Evolutionary conservation across 805 yeast genomes (phyloP), one percentile per base, ranked within the genome.

Genomic region (Saccharomycopsis olivae): DNA sequence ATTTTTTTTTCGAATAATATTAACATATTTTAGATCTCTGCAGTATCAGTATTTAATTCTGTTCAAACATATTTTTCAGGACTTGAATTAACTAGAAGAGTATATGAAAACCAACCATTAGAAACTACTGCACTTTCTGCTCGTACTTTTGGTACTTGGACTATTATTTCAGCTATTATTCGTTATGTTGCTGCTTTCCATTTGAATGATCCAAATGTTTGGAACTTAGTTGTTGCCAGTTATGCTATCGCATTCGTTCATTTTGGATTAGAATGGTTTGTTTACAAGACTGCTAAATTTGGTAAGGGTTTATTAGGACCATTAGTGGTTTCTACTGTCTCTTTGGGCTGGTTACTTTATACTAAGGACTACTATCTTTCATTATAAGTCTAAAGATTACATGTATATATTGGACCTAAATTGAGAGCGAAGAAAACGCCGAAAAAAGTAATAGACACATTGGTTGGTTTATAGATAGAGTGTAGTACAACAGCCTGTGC

Each of bases 91-190:
- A 83, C 96, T 2, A 75, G 81, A 50, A 69, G 76, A 48, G 96
- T 92, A 5, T 92, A 92, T 56, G 79, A 71, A 25, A 66, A 60
- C 38, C 60, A 70, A 34, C 86, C 88, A 13, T 49, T 55, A 5
- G 72, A 81, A 56, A 80, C 78, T 19, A 73, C 76, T 1, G 58
- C 63, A 11, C 66, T 92, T 49, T 76, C 92, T 51, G 95, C 96
- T n/a, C 73, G 98, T 53, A 89, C 98, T 0, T 92, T 92, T 58
- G 98, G 98, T 25, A 92, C 98, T 1, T 92, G 98, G 98, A 92
- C 98, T 0, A 65, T 88, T 29, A 69, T 88, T 51, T 78, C 95
- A 2, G 73, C 95, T 2, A 66, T 89, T 23, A 78, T 92, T 35
- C 75, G 98, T 55, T 69, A 78, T 48, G 86, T 83, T 57, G 95